Evolutionary conservation across 805 yeast species (phyloP).

Genomic region (Saccharomycopsis sp.): DNA sequence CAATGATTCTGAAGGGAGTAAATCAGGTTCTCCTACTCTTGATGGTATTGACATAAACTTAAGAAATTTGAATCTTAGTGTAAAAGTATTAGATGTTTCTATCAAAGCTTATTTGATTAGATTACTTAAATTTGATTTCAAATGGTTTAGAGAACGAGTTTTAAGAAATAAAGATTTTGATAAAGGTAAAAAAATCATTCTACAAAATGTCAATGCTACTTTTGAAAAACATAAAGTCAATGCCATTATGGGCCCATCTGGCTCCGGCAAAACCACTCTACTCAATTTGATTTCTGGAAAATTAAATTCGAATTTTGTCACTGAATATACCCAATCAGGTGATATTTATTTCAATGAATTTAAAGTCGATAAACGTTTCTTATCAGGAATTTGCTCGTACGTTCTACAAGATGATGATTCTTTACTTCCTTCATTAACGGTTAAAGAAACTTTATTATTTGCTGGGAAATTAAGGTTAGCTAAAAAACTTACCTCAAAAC

Average conservation of each 20-base stretch:
- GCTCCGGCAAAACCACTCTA: constrained; percentile 51
- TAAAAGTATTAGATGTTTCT: constrained; percentile 12
- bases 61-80: constrained; percentile 5
- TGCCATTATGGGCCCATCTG: constrained; percentile 52
- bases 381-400: constrained; percentile 44
- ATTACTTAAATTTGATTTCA: neutral
- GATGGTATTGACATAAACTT: constrained; percentile 9
- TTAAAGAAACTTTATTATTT: constrained; percentile 50
- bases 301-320: constrained; percentile 35
- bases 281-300: constrained; percentile 43
- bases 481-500: constrained; percentile 22
- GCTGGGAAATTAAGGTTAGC: constrained; percentile 65
- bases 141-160: neutral
- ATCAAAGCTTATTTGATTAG: constrained; percentile 4
- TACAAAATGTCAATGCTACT: constrained; percentile 37
- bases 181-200: constrained; percentile 25
- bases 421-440: constrained; percentile 39
- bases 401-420: constrained; percentile 60
- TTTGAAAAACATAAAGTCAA: constrained; percentile 46
- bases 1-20: neutral
- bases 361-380: constrained; percentile 37
- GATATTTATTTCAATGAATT: constrained; percentile 46
- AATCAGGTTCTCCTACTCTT: neutral
- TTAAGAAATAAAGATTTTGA: constrained; percentile 2
- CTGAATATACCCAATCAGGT: constrained; percentile 37